Evolutionary conservation across 495 filamentous ascomycete species (phyloP).

Genomic region (Penicillium atrosanguineum): DNA sequence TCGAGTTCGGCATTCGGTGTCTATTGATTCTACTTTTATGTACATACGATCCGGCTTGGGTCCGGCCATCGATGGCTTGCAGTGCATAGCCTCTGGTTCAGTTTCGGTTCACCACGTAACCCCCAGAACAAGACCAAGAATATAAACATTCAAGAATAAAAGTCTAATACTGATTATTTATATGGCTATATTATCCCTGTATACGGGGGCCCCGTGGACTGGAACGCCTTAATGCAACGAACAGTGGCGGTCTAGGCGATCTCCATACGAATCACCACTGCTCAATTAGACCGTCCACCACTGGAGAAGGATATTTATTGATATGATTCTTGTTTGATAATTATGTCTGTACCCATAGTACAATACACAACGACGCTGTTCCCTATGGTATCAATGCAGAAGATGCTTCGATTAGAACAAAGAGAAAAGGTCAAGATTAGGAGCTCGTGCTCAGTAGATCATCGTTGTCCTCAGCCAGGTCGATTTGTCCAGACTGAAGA

Average conservation of each 20-base stretch:
- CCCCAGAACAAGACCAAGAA: too few relatives aligned
- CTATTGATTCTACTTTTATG: background rate
- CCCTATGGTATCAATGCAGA: slow-evolving; percentile 26
- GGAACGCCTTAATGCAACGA: too few relatives aligned
- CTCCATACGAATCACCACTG: too few relatives aligned
- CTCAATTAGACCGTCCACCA: too few relatives aligned
- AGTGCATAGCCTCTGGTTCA: background rate
- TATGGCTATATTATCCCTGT: too few relatives aligned
- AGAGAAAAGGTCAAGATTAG: slow-evolving; percentile 4
- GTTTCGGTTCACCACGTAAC: background rate
- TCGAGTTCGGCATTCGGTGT: background rate
- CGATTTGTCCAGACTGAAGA: slow-evolving; percentile 31
- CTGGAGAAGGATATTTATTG: too few relatives aligned
- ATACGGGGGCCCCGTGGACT: too few relatives aligned
- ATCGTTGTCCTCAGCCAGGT: slow-evolving; percentile 34
- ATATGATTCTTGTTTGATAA: background rate
- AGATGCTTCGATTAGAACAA: slow-evolving; percentile 6
- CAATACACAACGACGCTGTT: slow-evolving; percentile 8
- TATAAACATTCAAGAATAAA: too few relatives aligned
- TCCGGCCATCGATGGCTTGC: background rate
- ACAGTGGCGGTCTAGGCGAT: too few relatives aligned
- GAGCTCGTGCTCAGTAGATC: slow-evolving; percentile 25
- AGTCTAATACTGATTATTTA: too few relatives aligned
- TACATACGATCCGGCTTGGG: background rate
- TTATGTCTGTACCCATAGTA: slow-evolving; percentile 8